Base-by-base conservation (phyloP, 2,329 filamentous ascomycete genomes). In the Aureobasidium melanogenum region DNA sequence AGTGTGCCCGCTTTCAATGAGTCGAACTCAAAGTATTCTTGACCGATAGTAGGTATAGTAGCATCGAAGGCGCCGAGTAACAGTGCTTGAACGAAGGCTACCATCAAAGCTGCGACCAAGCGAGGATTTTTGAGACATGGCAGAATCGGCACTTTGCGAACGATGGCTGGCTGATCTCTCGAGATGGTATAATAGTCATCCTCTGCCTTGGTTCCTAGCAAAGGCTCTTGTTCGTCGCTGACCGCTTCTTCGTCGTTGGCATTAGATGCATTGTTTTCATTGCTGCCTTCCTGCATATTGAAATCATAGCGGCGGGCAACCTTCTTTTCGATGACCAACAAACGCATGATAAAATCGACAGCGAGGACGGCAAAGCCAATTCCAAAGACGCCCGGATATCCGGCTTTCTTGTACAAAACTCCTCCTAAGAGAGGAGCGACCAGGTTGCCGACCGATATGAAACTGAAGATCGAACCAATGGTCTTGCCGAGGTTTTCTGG, bases 271-370 rank as follows among this genome's bases (percentile, higher is more conserved):
- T n/a, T 36, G 19, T 14, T 17, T 26, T 9, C 64, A 61, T 66
- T 28, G 56, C 63, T 24, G n/a, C 62, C 64, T n/a, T 63, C 60
- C 22, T 9, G 43, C 32, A 67, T 64, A 9, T 67, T 57, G 0
- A 64, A 63, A 47, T 73, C 68, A 58, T 81, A 83, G 63, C 73
- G 75, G 9, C 69, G 70, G 0, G 83, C 83, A 1, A 78, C 76
- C 67, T 82, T 84, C 71, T 84, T 85, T 70, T 88, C 85, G n/a
- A 88, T 77, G 57, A 88, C 76, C 5, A 83, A 68, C 0, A 84
- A 66, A 14, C 85, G 79, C 77, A 87, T 80, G 24, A 82, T 60
- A 62, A 87, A 81, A 69, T 88, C 85, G 17, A 87, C 63, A 0
- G 67, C 77, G 1, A 88, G 69, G 9, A 87, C 69, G 0, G 74